These are phyloP conservation scores for Coprinopsis sp. DNA, from an alignment of 768 basidiomycete genomes.

Conservation along the genomic window DNA sequence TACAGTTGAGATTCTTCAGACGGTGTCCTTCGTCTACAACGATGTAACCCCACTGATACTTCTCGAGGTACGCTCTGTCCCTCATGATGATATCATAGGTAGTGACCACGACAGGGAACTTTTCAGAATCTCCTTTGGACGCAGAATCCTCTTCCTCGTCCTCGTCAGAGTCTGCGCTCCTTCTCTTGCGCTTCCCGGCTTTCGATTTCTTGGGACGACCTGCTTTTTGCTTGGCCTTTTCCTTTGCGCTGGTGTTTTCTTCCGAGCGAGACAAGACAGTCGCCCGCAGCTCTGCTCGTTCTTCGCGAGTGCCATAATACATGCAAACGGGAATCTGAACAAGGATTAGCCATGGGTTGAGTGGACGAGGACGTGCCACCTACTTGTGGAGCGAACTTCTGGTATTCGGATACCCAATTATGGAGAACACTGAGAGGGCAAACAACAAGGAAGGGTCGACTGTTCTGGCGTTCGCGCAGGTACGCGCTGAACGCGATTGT, in stretches of 20 bases:
- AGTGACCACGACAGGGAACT: slow-evolving; percentile 81
- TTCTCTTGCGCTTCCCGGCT: too few species aligned
- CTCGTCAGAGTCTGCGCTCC: too few species aligned
- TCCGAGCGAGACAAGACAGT: slow-evolving; percentile 48
- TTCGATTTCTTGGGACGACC: slow-evolving; percentile 11
- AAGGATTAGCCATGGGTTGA: not conserved
- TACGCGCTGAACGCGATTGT: slow-evolving; percentile 92
- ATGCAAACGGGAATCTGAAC: slow-evolving; percentile 79
- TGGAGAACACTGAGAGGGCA: slow-evolving; percentile 91
- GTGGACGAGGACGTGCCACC: not conserved
- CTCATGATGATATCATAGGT: slow-evolving; percentile 93
- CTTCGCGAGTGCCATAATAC: slow-evolving; percentile 83
- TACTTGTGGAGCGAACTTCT: slow-evolving; percentile 74
- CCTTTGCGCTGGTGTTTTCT: slow-evolving; percentile 6
- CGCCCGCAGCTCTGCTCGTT: slow-evolving; percentile 74
- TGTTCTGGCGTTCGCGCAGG: slow-evolving; percentile 67
- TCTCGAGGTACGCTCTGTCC: slow-evolving; percentile 57
- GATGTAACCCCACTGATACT: slow-evolving; percentile 84
- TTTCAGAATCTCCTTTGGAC: slow-evolving; percentile 17
- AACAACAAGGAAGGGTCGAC: slow-evolving; percentile 79
- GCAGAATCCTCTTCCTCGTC: slow-evolving; percentile 16
- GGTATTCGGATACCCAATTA: slow-evolving; percentile 86
- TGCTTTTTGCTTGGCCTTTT: slow-evolving; percentile 15
- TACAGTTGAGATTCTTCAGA: slow-evolving; percentile 91
- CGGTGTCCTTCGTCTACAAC: slow-evolving; percentile 96